These are phyloP conservation scores for Botrytis aclada DNA, from an alignment of 2,329 filamentous ascomycete species.

Conservation along the genomic window DNA sequence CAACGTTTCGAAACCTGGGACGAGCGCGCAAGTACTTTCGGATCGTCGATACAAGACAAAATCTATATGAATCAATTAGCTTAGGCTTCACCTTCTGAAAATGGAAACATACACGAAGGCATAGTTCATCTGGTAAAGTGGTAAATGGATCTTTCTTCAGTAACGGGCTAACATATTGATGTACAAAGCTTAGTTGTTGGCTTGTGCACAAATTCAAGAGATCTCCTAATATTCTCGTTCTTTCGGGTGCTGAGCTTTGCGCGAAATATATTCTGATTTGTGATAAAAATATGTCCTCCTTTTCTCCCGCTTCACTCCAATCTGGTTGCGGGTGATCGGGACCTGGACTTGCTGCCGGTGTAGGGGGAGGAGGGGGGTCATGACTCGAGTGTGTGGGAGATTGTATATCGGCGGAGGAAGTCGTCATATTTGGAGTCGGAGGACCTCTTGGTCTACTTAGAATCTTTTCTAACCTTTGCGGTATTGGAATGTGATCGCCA, in stretches of 20 bases:
- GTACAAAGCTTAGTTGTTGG: constrained; percentile 91
- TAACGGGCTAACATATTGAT: constrained; percentile 89
- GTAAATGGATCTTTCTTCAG: constrained; percentile 96
- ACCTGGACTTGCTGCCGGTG: constrained; percentile 62
- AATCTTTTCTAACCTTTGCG: constrained; percentile 52
- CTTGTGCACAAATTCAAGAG: constrained; percentile 92
- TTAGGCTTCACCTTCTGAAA: neutral
- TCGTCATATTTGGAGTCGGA: constrained; percentile 65
- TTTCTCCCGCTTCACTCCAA: constrained; percentile 74
- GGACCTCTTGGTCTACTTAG: constrained; percentile 55
- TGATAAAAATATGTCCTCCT: constrained; percentile 79
- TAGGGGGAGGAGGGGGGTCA: constrained; percentile 59
- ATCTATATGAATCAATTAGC: constrained; percentile 54
- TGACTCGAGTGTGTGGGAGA: constrained; percentile 38
- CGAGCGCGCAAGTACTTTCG: constrained; percentile 85
- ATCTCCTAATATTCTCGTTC: constrained; percentile 79
- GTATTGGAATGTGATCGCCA: constrained; percentile 38
- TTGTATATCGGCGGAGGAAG: constrained; percentile 61
- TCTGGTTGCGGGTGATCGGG: constrained; percentile 61
- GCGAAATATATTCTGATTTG: constrained; percentile 79
- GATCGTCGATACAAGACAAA: constrained; percentile 94
- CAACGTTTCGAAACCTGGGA: constrained; percentile 96
- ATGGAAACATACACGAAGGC: constrained; percentile 66
- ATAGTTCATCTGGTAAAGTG: constrained; percentile 87
- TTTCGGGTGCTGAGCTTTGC: constrained; percentile 69